Conservation (phyloP, 495 filamentous ascomycete species). For the Gamarada debralockiae region DNA sequence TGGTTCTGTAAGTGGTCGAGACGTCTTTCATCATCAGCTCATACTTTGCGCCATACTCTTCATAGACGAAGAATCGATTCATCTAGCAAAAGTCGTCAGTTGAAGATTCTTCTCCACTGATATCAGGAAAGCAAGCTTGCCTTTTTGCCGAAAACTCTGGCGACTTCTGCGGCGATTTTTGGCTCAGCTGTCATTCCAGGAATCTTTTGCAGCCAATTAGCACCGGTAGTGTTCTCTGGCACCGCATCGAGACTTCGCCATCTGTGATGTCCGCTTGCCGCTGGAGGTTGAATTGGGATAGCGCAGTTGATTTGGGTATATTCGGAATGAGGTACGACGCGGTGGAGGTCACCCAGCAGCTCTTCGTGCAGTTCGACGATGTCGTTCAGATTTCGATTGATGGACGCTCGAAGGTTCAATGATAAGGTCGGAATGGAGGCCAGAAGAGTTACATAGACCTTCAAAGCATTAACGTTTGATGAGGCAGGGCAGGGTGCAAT, state of each 20-base stretch:
- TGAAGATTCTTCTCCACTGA: neutral
- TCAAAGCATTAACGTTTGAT: neutral
- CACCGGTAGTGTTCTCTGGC: slow-evolving; percentile 41
- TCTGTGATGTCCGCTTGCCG: slow-evolving; percentile 35
- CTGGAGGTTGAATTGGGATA: slow-evolving; percentile 4
- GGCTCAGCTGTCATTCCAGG: slow-evolving; percentile 63
- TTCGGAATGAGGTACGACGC: slow-evolving; percentile 58
- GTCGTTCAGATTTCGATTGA: slow-evolving; percentile 63
- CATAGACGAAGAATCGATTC: slow-evolving; percentile 76
- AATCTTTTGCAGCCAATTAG: slow-evolving; percentile 40
- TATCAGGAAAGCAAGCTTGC: slow-evolving; percentile 46
- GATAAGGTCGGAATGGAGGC: slow-evolving; percentile 55
- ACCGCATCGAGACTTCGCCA: slow-evolving; percentile 61
- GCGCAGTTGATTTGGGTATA: slow-evolving; percentile 44
- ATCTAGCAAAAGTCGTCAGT: slow-evolving; percentile 47
- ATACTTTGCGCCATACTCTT: slow-evolving; percentile 84
- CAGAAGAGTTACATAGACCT: slow-evolving; percentile 68
- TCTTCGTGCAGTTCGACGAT: slow-evolving; percentile 71
- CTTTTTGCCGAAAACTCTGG: slow-evolving; percentile 70
- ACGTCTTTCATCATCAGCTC: slow-evolving; percentile 77
- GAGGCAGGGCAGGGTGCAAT: slow-evolving; percentile 9
- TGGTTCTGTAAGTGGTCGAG: slow-evolving; percentile 58
- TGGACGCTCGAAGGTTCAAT: slow-evolving; percentile 50
- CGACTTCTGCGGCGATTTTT: slow-evolving; percentile 67
- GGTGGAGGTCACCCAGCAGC: slow-evolving; percentile 61